Evolutionary conservation across 2,329 filamentous ascomycete genomes (phyloP), one percentile per base, ranked within the genome.

Genomic region (Penicillium sp.): DNA sequence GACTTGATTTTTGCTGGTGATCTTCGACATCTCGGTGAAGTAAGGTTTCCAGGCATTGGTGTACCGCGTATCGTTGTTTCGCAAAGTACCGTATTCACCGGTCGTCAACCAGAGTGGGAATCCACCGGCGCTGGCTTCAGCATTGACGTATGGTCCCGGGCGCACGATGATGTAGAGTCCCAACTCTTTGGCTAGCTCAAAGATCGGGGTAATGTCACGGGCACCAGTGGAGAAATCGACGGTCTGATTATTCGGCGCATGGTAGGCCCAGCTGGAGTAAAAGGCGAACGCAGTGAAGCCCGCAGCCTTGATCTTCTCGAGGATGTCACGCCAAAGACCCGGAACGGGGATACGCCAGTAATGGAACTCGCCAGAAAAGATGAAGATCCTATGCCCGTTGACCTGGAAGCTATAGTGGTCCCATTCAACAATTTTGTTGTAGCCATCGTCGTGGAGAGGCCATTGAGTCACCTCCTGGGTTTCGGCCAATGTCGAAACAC

Each of bases 41-140:
- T 69, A 70, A 10, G 68, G 68, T 8, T 55, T 61, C 65, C 65
- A 70, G 1, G 68, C 68, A 15, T 58, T 61, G 0, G 64, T 65
- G 46, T 68, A 70, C 2, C 66, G 64, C 6, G 64, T 59, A 43
- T 69, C 67, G 47, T 69, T 60, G 34, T 69, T 65, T 18, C 67
- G 58, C n/a, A 68, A 54, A n/a, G 60, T 59, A 1, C 67, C 38
- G 72, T 73, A 59, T 71, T 68, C 51, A 56, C 81, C 84, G 0
- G 83, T 85, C 0, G 83, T 85, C 6, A 83, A 66, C 82, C 84
- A 87, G 1, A 84, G 70, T 0, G 84, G 82, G 51, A 85, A 82
- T 0, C 84, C 84, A 29, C 85, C 84, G 1, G 79, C 82, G 56
- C 81, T 85, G 3, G 82, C 76, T 63, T 86, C 85, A 1, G 83